Evolutionary conservation across 2,329 filamentous ascomycete genomes (phyloP).

Genomic region (Fusarium sp.): DNA sequence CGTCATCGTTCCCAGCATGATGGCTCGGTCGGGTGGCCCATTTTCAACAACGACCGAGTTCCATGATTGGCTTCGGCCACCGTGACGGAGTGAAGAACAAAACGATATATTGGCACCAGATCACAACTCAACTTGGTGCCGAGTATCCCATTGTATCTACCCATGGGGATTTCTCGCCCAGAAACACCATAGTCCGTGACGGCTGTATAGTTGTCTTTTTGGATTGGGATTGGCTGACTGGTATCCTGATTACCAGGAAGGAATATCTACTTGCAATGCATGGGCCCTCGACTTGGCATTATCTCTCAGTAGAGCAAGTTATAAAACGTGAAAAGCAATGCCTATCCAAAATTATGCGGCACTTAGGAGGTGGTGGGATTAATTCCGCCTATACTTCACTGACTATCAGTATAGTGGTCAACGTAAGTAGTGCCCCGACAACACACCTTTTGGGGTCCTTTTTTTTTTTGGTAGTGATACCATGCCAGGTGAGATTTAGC

Average conservation of each 20-base stretch:
- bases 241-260: constrained; percentile 36
- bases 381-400: too few species aligned
- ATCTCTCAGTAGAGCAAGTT: too few species aligned
- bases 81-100: constrained; percentile 22
- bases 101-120: constrained; percentile 45
- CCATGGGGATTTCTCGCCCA: constrained; percentile 21
- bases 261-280: constrained; percentile 29
- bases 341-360: too few species aligned
- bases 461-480: too few species aligned
- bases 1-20: constrained; percentile 39
- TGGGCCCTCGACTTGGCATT: neutral
- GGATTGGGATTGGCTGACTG: constrained; percentile 31
- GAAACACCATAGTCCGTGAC: constrained; percentile 36
- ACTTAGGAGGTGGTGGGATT: too few species aligned
- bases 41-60: constrained; percentile 39
- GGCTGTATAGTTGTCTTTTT: constrained; percentile 16
- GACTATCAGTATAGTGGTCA: too few species aligned
- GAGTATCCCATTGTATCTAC: constrained; percentile 39
- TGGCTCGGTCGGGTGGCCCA: constrained; percentile 43
- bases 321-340: too few species aligned
- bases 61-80: constrained; percentile 47
- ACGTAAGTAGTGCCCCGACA: too few species aligned
- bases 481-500: too few species aligned
- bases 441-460: too few species aligned
- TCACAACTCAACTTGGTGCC: constrained; percentile 41